phyloP scores from a whole-genome alignment of 2,329 filamentous ascomycete genomes.

The Raffaelea ambrosiae region DNA sequence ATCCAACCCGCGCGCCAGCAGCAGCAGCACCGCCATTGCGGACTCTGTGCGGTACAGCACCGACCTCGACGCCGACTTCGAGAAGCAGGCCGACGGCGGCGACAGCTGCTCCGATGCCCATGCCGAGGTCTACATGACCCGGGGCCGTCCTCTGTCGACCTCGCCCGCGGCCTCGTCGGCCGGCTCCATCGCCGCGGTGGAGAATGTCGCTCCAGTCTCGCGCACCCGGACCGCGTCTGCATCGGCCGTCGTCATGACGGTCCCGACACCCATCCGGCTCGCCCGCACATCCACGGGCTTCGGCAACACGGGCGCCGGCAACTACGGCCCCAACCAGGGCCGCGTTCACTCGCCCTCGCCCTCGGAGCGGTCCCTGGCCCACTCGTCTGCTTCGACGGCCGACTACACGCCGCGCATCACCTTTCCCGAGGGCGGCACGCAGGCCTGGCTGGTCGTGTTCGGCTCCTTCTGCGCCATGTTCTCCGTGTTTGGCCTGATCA shows the following conservation, averaged over 20 bases:
- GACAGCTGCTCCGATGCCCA: not conserved
- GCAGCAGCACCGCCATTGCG: not conserved
- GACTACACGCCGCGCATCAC: conserved; percentile 16
- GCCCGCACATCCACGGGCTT: conserved; percentile 4
- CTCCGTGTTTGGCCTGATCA: conserved; percentile 64
- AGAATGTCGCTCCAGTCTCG: not conserved
- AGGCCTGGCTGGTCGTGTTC: conserved; percentile 70
- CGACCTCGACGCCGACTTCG: not conserved
- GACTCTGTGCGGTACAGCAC: not conserved
- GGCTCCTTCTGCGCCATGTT: conserved; percentile 66
- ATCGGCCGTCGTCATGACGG: not conserved
- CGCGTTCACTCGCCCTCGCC: not conserved
- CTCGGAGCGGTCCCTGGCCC: not conserved
- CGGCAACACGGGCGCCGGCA: not conserved
- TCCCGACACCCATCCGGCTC: conserved; percentile 6
- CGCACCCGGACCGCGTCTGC: not conserved
- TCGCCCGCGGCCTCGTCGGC: not conserved
- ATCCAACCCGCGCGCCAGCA: not conserved
- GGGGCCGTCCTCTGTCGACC: not conserved
- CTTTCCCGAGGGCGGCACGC: conserved; percentile 67
- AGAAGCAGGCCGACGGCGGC: not conserved
- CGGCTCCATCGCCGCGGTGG: conserved; percentile 5
- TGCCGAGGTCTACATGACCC: too few relatives aligned
- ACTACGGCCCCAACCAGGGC: not conserved
- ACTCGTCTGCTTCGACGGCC: not conserved